Evolutionary conservation across 2,329 filamentous ascomycete species (phyloP).

Genomic region (Bipolaris cookei): DNA sequence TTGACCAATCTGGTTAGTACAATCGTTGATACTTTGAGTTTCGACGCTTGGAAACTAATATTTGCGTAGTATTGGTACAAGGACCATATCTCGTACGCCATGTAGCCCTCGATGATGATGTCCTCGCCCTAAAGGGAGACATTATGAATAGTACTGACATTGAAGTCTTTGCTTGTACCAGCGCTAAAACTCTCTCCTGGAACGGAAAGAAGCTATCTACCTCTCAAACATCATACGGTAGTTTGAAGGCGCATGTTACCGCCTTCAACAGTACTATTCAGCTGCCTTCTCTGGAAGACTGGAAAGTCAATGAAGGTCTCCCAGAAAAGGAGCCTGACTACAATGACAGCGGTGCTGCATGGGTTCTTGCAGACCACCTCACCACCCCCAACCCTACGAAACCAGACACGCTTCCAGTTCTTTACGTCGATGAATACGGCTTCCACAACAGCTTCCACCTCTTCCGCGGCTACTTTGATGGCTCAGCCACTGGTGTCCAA

Average conservation of each 20-base stretch:
- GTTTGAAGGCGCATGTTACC: conserved; percentile 41
- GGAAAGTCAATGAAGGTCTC: conserved; percentile 58
- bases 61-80: conserved; percentile 41
- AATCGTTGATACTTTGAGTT: neutral
- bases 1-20: conserved; percentile 41
- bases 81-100: conserved; percentile 52
- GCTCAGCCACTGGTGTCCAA: conserved; percentile 52
- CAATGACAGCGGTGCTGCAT: conserved; percentile 52
- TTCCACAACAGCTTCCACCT: conserved; percentile 52
- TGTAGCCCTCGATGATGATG: conserved; percentile 29
- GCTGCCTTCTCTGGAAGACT: conserved; percentile 53
- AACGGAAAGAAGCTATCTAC: conserved; percentile 46
- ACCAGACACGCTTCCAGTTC: conserved; percentile 49
- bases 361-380: conserved; percentile 50
- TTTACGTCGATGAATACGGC: conserved; percentile 53
- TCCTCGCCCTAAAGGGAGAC: conserved; percentile 47
- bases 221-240: conserved; percentile 46
- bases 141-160: conserved; percentile 42
- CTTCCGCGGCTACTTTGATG: conserved; percentile 52
- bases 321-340: conserved; percentile 57
- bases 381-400: conserved; percentile 49
- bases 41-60: conserved; percentile 12
- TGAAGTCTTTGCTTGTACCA: conserved; percentile 47
- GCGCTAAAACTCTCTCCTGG: conserved; percentile 43
- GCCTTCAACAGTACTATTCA: conserved; percentile 32